Evolutionary conservation across 2,329 filamentous ascomycete genomes (phyloP), one percentile per base, ranked within the genome.

Genomic region (Sporothrix pseudoabietina): DNA sequence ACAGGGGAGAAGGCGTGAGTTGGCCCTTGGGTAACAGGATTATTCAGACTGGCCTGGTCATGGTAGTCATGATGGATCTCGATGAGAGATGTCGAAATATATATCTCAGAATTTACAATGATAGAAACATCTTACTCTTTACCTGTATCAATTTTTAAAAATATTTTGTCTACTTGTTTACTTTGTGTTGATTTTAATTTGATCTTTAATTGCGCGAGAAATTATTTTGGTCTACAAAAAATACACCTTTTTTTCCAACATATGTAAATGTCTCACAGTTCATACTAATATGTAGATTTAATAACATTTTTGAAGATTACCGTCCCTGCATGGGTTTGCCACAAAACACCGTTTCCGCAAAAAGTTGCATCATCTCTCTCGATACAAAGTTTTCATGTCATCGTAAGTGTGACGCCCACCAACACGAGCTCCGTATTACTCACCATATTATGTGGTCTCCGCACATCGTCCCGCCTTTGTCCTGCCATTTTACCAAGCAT

Each of bases 401-500:
- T 12, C 9, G 14, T 5, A 16, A 19, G 12, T 55, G 8, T 30
- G 9, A 30, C 14, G 26, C 52, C 22, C 52, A 55, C 22, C 16
- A 19, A 30, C 14, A n/a, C 19, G 5, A 35, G 8, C 35, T 35
- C 39, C 44, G 44, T 49, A 49, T 65, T 65, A 65, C 59, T 44
- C 59, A 65, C 59, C 39, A 19, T 35, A 61, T 63, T 41, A 63
- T 41, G 32, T 35, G n/a, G 6, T 63, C 19, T 7, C n/a, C 35
- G 19, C 10, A 44, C 41, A 8, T 26, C 19, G 19, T n/a, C 19
- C 4, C 39, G 39, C 35, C 9, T 22, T 35, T 66, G 44, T 12
- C 19, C 14, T 49, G 44, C 44, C 14, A 19, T 26, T 30, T 65
- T 65, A 65, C 59, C 35, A 65, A 66, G 61, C 61, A 66, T 66